Evolutionary conservation across 257 asterid species (phyloP), one percentile per base, ranked within the genome.

Genomic region (Nicotiana paniculata): DNA sequence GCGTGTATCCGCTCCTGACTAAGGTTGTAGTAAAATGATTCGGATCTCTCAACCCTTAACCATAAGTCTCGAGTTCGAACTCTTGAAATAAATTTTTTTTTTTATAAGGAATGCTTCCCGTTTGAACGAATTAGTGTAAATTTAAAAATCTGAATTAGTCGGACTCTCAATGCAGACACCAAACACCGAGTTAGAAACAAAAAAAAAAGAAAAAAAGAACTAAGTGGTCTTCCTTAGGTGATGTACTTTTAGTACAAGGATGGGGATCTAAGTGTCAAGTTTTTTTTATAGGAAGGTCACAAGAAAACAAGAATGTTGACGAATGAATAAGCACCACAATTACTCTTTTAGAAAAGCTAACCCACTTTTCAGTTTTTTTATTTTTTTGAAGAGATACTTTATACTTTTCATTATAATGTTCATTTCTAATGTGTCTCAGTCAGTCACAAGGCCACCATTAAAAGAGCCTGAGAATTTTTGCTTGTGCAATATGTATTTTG

Each of bases 241-340:
- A 37, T 72, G 79, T 30, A 48, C 63, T 48, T 48, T 51, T 75
- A 51, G 26, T 15, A 48, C 17, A 75, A 51, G 43, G 13, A 51
- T 51, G 79, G 79, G 63, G 63, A 75, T 75, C 79, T 26, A 26
- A 75, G 79, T 51, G 63, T 28, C 46, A 2, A 8, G 7, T 75
- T 7, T 15, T 75, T 12, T 75, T 51, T 26, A 51, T 28, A 15
- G 16, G 80, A 51, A 16, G 46, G 63, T 51, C 61, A 75, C 63
- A 75, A 26, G 12, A 26, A 74, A 51, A 51, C 80, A 75, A 75
- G 46, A 75, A 75, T 75, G 16, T 75, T 28, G 63, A 75, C 80
- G 17, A 28, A 75, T 75, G 4, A 75, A 75, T 75, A 75, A 15
- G 79, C 46, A 51, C 46, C 80, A 26, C 80, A 48, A 75, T 21